phyloP scores from a whole-genome alignment of 768 basidiomycete genomes.

The Mrakia gelida region DNA sequence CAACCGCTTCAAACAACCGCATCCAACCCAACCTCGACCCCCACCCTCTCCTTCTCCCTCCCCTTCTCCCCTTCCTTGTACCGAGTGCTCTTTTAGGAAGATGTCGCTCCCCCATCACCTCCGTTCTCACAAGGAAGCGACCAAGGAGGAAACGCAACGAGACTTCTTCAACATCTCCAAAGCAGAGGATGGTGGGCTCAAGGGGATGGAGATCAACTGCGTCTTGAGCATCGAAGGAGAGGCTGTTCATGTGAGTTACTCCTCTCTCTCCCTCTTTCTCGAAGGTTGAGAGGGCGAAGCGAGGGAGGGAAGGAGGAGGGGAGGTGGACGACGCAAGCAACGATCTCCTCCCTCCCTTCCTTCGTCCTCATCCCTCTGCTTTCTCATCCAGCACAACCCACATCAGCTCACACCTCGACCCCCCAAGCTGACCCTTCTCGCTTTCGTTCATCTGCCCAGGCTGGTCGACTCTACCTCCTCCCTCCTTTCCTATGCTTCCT shows the following conservation, averaged over 20 bases:
- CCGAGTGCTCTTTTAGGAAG: too few relatives aligned
- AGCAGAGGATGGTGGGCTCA: constrained; percentile 41
- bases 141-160: constrained; percentile 76
- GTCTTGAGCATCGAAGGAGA: constrained; percentile 78
- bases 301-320: too few relatives aligned
- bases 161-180: constrained; percentile 79
- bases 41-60: neutral
- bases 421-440: constrained; percentile 9
- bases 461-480: constrained; percentile 82
- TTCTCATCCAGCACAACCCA: neutral
- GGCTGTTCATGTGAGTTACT: constrained; percentile 78
- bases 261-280: neutral
- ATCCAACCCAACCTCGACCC: neutral
- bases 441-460: constrained; percentile 50
- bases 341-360: neutral
- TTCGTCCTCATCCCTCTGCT: too few relatives aligned
- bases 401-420: neutral
- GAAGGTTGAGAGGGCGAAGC: neutral
- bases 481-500: constrained; percentile 86
- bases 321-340: neutral
- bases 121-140: constrained; percentile 86
- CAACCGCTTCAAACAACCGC: too few relatives aligned
- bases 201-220: constrained; percentile 36
- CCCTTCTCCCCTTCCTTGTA: too few relatives aligned
- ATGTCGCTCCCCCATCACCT: constrained; percentile 56